Conservation (phyloP, 2,329 filamentous ascomycete genomes). For the Dothidotthia symphoricarpi region DNA sequence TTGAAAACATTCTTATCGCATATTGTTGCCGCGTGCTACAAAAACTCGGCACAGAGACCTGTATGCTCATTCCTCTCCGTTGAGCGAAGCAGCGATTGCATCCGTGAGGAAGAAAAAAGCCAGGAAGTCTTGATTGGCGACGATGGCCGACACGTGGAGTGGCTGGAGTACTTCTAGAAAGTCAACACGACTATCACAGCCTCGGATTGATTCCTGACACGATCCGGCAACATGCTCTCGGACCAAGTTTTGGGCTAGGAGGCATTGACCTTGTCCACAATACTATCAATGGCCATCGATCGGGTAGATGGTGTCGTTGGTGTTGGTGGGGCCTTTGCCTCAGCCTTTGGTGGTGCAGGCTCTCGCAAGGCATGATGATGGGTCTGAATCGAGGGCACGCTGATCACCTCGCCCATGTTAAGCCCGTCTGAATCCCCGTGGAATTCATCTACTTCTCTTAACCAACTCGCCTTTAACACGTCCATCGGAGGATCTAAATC, state of each 20-base stretch:
- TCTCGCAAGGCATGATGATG: slow-evolving; percentile 7
- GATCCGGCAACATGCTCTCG: no score
- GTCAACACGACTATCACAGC: no score
- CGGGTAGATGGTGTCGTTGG: slow-evolving; percentile 40
- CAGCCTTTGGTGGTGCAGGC: slow-evolving; percentile 19
- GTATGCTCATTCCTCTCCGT: no score
- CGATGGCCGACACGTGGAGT: no score
- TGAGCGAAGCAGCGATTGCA: no score
- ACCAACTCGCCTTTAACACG: slow-evolving; percentile 57
- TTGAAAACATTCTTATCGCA: no score
- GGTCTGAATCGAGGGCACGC: slow-evolving; percentile 16
- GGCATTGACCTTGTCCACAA: slow-evolving; percentile 40
- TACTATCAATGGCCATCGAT: slow-evolving; percentile 43
- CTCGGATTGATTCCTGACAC: no score
- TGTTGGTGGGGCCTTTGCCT: slow-evolving; percentile 36
- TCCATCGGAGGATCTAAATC: slow-evolving; percentile 58
- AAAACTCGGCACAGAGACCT: no score
- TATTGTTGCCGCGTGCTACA: no score
- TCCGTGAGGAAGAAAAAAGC: no score
- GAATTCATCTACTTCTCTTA: slow-evolving; percentile 56
- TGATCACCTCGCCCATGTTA: slow-evolving; percentile 21
- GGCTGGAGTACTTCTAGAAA: no score
- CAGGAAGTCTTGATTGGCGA: no score
- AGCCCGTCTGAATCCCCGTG: slow-evolving; percentile 27
- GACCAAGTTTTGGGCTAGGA: slow-evolving; percentile 14